Percentiles rank a stretch among this genome's conserved stretches.
Conservation (phyloP, 129 eudicot species). For the Sambucus nigra region DNA sequence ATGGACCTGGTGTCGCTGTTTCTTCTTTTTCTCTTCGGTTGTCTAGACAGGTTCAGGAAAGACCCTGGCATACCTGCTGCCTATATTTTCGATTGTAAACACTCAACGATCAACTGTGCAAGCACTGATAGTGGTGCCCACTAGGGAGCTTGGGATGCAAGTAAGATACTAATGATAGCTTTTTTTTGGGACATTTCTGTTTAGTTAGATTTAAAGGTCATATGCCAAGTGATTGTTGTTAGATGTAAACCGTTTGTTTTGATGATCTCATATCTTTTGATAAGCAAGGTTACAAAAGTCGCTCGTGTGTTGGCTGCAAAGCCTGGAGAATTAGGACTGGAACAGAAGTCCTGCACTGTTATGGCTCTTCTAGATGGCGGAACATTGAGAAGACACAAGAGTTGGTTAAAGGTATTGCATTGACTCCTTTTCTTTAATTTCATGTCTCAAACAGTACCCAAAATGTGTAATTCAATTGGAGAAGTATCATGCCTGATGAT, state of each 20-base stretch:
- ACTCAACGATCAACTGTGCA: slow-evolving; percentile 68
- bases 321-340: slow-evolving; percentile 28
- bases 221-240: background rate
- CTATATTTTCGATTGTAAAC: slow-evolving; percentile 55
- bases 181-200: background rate
- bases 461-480: background rate
- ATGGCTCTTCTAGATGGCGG: slow-evolving; percentile 99
- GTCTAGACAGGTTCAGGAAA: slow-evolving; percentile 98
- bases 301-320: slow-evolving; percentile 78
- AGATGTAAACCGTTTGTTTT: background rate
- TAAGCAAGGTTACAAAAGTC: slow-evolving; percentile 69
- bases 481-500: slow-evolving; percentile 10
- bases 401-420: slow-evolving; percentile 72
- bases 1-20: background rate
- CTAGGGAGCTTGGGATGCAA: slow-evolving; percentile 95
- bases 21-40: slow-evolving; percentile 17
- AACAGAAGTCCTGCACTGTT: slow-evolving; percentile 55
- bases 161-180: slow-evolving; percentile 24
- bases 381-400: slow-evolving; percentile 77
- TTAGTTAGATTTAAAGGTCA: background rate
- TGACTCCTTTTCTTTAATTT: background rate
- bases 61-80: slow-evolving; percentile 78
- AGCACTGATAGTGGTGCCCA: slow-evolving; percentile 88
- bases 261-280: slow-evolving; percentile 2
- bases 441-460: background rate